phyloP scores from a whole-genome alignment of 768 basidiomycete species.

The Trichaptum fuscoviolaceum region DNA sequence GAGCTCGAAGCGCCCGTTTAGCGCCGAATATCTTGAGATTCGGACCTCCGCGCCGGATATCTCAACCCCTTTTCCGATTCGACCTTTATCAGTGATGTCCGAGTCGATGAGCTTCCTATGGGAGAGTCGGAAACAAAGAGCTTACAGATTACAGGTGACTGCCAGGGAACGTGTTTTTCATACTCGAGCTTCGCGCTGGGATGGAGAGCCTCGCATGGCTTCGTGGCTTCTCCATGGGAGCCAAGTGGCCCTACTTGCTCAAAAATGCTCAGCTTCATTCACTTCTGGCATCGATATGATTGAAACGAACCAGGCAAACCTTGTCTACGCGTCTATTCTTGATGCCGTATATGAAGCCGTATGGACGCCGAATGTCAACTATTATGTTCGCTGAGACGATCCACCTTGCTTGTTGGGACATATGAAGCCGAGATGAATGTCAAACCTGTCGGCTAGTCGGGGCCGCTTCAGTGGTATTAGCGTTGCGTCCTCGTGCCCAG shows the following conservation, averaged over 20 bases:
- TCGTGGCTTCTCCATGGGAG: neutral
- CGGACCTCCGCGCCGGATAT: neutral
- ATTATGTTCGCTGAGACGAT: neutral
- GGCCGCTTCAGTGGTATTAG: too few species aligned
- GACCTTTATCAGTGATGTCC: neutral
- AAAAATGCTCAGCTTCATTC: neutral
- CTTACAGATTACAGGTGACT: neutral
- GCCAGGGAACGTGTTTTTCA: neutral
- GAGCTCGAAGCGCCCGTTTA: neutral
- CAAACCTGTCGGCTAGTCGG: neutral
- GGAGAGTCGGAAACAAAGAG: neutral
- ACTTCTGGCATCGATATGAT: neutral
- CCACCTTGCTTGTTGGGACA: neutral
- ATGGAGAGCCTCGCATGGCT: neutral
- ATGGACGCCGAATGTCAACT: neutral
- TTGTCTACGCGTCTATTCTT: neutral
- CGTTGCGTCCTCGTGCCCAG: neutral
- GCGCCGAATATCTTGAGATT: neutral
- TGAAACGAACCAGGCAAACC: neutral
- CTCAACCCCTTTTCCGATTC: neutral
- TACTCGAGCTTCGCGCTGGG: neutral
- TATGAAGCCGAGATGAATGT: neutral
- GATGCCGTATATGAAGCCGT: neutral
- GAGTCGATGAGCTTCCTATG: too few species aligned
- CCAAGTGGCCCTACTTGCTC: neutral